These are phyloP conservation scores for Saccharomycopsis schoenii DNA, from an alignment of 805 yeast species.

Conservation along the genomic window DNA sequence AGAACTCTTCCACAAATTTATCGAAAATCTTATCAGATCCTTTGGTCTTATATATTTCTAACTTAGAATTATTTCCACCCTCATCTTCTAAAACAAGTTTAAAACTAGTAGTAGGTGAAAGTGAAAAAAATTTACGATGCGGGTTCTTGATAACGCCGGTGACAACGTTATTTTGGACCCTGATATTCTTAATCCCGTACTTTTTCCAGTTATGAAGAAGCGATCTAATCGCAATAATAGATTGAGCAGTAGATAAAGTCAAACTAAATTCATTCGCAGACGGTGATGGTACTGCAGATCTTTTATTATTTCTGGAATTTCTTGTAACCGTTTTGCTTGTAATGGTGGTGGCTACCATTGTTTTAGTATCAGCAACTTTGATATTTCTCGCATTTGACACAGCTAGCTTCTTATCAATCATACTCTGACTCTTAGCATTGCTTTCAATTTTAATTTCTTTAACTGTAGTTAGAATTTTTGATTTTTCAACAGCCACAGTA, in stretches of 20 bases:
- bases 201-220: conserved; percentile 22
- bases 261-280: conserved; percentile 11
- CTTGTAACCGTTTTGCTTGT: not conserved
- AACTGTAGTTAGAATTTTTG: conserved; percentile 1
- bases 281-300: not conserved
- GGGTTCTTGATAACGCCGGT: conserved; percentile 13
- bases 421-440: not conserved
- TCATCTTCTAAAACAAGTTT: conserved; percentile 13
- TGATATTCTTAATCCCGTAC: conserved; percentile 23
- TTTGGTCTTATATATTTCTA: conserved; percentile 13
- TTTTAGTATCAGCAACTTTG: not conserved
- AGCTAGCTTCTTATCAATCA: conserved; percentile 1
- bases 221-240: conserved; percentile 15
- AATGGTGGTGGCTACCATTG: not conserved
- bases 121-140: conserved; percentile 7
- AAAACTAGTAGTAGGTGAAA: conserved; percentile 8
- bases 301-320: not conserved
- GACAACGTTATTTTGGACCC: conserved; percentile 12
- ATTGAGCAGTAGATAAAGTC: conserved; percentile 10
- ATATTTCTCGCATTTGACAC: not conserved
- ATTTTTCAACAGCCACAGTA: not conserved
- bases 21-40: conserved; percentile 13
- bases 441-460: not conserved
- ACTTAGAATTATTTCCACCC: conserved; percentile 5
- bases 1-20: conserved; percentile 13